Percentiles rank a stretch among this genome's conserved stretches.
phyloP scores from a whole-genome alignment of 371 early-diverging fungal species.

The Furculomyces boomerangus region DNA sequence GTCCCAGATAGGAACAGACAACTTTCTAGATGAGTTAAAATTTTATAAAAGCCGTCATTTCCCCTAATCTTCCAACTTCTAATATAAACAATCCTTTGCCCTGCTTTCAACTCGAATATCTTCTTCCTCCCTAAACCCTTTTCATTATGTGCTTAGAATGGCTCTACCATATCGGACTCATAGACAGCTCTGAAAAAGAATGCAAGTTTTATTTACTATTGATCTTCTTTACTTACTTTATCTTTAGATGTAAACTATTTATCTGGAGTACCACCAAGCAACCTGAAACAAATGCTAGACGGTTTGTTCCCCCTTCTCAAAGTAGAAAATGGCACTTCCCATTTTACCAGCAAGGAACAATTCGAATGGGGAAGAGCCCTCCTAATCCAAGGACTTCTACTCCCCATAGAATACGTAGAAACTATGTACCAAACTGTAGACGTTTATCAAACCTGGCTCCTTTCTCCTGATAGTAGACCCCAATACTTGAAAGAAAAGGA shows the following conservation, averaged over 20 bases:
- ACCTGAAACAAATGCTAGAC: background rate
- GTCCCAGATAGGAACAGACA: no score
- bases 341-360: background rate
- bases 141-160: constrained; percentile 3
- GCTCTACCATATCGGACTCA: constrained; percentile 2
- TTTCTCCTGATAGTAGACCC: background rate
- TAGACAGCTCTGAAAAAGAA: background rate
- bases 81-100: no score
- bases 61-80: no score
- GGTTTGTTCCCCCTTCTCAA: constrained; percentile 1
- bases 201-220: background rate
- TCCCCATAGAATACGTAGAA: constrained; percentile 1
- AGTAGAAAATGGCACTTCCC: background rate
- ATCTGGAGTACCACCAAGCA: background rate
- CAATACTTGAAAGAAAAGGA: background rate
- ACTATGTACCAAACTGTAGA: background rate
- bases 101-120: no score
- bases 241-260: background rate
- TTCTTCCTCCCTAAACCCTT: no score
- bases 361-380: constrained; percentile 1
- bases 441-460: constrained; percentile 1
- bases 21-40: no score
- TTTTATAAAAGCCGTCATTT: no score
- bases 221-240: background rate
- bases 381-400: background rate